Percentiles rank a stretch among this genome's conserved stretches.
Conservation (phyloP, 768 basidiomycete species). For the Boletus pseudo-olivaceus region DNA sequence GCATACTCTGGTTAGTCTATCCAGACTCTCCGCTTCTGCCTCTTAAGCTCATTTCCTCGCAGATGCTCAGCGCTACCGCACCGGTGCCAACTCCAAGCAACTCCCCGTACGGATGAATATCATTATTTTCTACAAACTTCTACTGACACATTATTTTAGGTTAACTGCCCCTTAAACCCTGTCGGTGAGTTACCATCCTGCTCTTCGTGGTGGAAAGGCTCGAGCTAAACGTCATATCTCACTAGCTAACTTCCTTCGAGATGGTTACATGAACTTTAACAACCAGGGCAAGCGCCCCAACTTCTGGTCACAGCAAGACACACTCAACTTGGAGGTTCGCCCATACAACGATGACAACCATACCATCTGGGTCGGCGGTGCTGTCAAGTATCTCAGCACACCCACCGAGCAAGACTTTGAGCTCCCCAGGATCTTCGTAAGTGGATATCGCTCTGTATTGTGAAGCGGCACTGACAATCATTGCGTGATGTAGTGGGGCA, state of each 20-base stretch:
- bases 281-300: slow-evolving; percentile 41
- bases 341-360: slow-evolving; percentile 39
- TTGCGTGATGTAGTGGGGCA: slow-evolving; percentile 24
- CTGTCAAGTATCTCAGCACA: slow-evolving; percentile 34
- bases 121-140: neutral
- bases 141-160: slow-evolving; percentile 10
- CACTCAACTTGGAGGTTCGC: slow-evolving; percentile 31
- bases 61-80: slow-evolving; percentile 40
- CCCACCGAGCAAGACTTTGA: slow-evolving; percentile 40
- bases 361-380: slow-evolving; percentile 40
- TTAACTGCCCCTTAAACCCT: slow-evolving; percentile 38
- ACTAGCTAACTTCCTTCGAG: slow-evolving; percentile 38
- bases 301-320: slow-evolving; percentile 35
- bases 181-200: slow-evolving; percentile 26
- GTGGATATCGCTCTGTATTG: neutral
- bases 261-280: slow-evolving; percentile 35
- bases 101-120: slow-evolving; percentile 26
- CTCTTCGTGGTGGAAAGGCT: no score
- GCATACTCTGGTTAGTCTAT: slow-evolving; percentile 45
- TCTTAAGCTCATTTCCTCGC: neutral
- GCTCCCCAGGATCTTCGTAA: slow-evolving; percentile 34
- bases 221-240: neutral
- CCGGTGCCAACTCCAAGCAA: slow-evolving; percentile 38
- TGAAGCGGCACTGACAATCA: neutral
- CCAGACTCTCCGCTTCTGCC: neutral